phyloP scores from a whole-genome alignment of 2,329 filamentous ascomycete genomes.

The Thelonectria blattea region DNA sequence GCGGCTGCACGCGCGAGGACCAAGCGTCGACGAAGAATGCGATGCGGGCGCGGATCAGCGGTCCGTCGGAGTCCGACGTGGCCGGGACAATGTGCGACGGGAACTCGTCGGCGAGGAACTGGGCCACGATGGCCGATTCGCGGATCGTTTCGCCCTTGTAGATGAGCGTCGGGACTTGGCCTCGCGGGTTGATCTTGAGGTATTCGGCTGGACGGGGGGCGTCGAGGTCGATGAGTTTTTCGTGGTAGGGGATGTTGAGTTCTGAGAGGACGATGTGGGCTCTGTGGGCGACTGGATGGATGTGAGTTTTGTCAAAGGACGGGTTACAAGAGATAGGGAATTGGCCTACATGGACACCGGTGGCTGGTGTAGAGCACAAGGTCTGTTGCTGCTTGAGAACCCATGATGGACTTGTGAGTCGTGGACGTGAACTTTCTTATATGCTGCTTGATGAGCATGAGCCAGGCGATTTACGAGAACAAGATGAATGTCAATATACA shows the following conservation, averaged over 20 bases:
- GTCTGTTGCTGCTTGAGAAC: conserved; percentile 29
- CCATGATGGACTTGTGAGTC: conserved; percentile 18
- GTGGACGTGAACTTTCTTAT: background rate
- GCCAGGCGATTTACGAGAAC: no score
- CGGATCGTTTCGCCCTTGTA: conserved; percentile 72
- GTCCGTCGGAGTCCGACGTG: conserved; percentile 56
- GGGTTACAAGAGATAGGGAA: background rate
- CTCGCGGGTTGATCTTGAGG: conserved; percentile 78
- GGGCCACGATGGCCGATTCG: conserved; percentile 75
- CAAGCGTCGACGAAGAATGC: conserved; percentile 76
- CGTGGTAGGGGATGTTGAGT: conserved; percentile 68
- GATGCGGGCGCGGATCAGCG: conserved; percentile 69
- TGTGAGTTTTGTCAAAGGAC: background rate
- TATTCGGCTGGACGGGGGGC: conserved; percentile 75
- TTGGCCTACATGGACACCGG: conserved; percentile 67
- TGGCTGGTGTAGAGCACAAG: conserved; percentile 76
- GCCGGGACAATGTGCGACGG: conserved; percentile 70
- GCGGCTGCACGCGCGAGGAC: conserved; percentile 62
- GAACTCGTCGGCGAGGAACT: conserved; percentile 73
- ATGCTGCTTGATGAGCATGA: no score
- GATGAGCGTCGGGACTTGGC: conserved; percentile 74
- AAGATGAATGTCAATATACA: no score
- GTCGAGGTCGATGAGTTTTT: conserved; percentile 74
- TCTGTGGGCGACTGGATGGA: conserved; percentile 68
- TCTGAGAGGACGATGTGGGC: conserved; percentile 75